These are phyloP conservation scores for Podaxis sp. DNA, from an alignment of 768 basidiomycete species.

Conservation along the genomic window DNA sequence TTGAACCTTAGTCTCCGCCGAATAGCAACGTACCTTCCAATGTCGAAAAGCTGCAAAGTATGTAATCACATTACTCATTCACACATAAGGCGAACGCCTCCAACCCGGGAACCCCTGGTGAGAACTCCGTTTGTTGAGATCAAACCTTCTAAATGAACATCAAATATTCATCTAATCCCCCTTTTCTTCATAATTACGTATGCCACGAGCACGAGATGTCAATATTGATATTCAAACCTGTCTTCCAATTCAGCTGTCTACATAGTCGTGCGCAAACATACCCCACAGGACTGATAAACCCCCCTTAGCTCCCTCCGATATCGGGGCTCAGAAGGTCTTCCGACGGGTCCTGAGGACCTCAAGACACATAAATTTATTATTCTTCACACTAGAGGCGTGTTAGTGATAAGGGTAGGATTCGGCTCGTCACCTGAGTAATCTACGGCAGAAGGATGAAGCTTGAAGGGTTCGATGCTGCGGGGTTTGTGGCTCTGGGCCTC, in stretches of 20 bases:
- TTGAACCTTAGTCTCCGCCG: not conserved
- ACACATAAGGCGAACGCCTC: not conserved
- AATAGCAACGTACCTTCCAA: not conserved
- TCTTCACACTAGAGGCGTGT: not conserved
- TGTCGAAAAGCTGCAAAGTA: not conserved
- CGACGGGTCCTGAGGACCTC: not conserved
- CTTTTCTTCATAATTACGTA: too few species aligned
- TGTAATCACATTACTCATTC: not conserved
- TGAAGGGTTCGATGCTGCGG: not conserved
- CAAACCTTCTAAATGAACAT: not conserved
- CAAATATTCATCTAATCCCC: too few species aligned
- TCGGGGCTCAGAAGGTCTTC: not conserved
- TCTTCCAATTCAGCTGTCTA: not conserved
- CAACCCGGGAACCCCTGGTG: not conserved
- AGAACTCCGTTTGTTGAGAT: not conserved
- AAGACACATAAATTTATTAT: not conserved
- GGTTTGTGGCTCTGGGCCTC: too few species aligned
- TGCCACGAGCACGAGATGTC: not conserved
- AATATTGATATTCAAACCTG: not conserved
- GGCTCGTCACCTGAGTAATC: not conserved
- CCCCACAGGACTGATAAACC: too few species aligned
- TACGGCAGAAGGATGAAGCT: not conserved
- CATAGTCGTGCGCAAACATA: not conserved
- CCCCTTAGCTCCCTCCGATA: not conserved
- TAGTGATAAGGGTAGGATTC: not conserved